Percentiles rank a stretch among this genome's conserved stretches.
phyloP scores from a whole-genome alignment of 306 rosid species.

The Pterocarpus macrocarpus region DNA sequence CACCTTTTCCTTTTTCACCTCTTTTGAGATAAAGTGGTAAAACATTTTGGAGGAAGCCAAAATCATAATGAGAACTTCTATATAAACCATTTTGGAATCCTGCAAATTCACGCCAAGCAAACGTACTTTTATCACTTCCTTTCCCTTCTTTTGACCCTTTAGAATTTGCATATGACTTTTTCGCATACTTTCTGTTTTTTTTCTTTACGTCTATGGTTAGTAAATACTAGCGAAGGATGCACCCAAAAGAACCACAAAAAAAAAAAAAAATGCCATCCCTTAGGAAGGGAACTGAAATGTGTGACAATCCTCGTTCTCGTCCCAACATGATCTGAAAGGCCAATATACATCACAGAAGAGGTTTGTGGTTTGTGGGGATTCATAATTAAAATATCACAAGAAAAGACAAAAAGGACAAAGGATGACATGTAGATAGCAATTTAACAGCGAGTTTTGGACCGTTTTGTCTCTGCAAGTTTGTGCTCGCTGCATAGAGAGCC shows the following conservation, averaged over 20 bases:
- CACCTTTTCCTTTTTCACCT: constrained; percentile 26
- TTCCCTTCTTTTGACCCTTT: neutral
- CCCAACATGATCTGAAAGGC: constrained; percentile 67
- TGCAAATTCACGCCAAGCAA: constrained; percentile 33
- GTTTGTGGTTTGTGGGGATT: constrained; percentile 32
- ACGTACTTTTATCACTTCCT: neutral
- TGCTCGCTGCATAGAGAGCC: constrained; percentile 41
- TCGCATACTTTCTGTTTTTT: no score
- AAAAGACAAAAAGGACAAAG: constrained; percentile 25
- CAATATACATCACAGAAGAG: constrained; percentile 38
- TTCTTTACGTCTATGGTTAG: neutral
- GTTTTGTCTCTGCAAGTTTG: constrained; percentile 32
- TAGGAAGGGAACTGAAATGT: neutral
- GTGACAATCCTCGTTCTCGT: constrained; percentile 49
- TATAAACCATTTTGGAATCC: constrained; percentile 23
- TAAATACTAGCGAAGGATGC: neutral
- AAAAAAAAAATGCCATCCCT: neutral
- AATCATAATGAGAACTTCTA: constrained; percentile 28
- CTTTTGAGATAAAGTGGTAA: constrained; percentile 35
- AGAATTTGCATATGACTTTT: neutral
- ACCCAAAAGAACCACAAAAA: neutral
- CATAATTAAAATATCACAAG: constrained; percentile 45
- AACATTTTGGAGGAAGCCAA: constrained; percentile 27
- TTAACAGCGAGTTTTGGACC: constrained; percentile 24
- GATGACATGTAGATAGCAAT: constrained; percentile 36